phyloP scores from a whole-genome alignment of 371 early-diverging fungal species.

The Mucor sp. region DNA sequence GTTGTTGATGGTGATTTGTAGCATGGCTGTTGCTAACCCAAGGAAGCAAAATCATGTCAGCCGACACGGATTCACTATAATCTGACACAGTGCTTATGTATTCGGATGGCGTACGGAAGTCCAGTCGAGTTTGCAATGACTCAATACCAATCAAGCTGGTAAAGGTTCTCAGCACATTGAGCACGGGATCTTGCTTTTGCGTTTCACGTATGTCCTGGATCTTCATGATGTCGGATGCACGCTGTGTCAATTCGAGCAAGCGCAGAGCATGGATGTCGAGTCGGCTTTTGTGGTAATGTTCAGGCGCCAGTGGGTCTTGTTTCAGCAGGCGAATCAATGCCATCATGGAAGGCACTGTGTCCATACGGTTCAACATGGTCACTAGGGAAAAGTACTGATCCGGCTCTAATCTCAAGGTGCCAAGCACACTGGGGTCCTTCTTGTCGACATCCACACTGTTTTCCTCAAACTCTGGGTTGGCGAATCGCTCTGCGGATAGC shows the following conservation, averaged over 20 bases:
- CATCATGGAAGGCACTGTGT: conserved; percentile 75
- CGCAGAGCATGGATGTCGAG: conserved; percentile 59
- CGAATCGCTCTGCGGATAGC: conserved; percentile 24
- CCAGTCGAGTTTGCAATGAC: conserved; percentile 27
- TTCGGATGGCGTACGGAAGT: conserved; percentile 22
- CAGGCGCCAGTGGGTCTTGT: conserved; percentile 5
- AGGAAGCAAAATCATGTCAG: conserved; percentile 36
- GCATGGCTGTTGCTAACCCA: conserved; percentile 9
- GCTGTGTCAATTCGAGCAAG: conserved; percentile 70
- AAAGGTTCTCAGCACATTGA: conserved; percentile 77
- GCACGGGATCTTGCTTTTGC: conserved; percentile 65
- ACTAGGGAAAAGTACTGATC: conserved; percentile 33
- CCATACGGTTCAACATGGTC: conserved; percentile 66
- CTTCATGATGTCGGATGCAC: conserved; percentile 75
- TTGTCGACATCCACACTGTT: background rate
- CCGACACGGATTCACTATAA: conserved; percentile 18
- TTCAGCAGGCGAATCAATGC: conserved; percentile 64
- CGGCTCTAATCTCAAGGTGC: background rate
- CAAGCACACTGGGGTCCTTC: background rate
- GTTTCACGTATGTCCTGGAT: conserved; percentile 61
- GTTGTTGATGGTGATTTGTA: background rate
- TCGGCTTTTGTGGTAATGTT: background rate
- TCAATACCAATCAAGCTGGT: conserved; percentile 62
- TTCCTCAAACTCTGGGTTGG: background rate
- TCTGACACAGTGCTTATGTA: conserved; percentile 25